Percentiles rank a stretch among this genome's conserved stretches.
These are phyloP conservation scores for Fusarium proliferatum DNA, from an alignment of 2,329 filamentous ascomycete genomes.

Conservation along the genomic window DNA sequence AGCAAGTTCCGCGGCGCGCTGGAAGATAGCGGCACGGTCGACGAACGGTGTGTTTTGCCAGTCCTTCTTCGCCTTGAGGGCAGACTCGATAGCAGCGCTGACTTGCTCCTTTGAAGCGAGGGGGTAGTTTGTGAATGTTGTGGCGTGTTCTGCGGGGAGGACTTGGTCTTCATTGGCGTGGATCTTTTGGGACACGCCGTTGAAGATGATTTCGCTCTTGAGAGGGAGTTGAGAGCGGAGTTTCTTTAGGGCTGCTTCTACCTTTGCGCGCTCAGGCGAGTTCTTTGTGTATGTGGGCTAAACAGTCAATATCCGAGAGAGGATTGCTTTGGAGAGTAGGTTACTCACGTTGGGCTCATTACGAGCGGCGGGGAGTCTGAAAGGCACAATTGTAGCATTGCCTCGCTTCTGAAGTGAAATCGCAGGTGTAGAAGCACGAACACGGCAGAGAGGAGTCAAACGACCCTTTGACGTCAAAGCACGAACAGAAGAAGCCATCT, in stretches of 20 bases:
- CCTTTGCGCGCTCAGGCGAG: conserved; percentile 46
- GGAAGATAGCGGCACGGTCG: conserved; percentile 90
- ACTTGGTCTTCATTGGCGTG: conserved; percentile 46
- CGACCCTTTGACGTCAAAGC: conserved; percentile 35
- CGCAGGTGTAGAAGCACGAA: conserved; percentile 19
- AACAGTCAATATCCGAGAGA: background rate
- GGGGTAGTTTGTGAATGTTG: conserved; percentile 51
- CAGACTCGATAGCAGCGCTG: conserved; percentile 77
- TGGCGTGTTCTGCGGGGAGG: conserved; percentile 50
- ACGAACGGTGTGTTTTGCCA: conserved; percentile 91
- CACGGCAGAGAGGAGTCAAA: conserved; percentile 27
- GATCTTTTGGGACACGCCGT: conserved; percentile 44
- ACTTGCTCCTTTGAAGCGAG: conserved; percentile 50
- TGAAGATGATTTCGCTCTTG: conserved; percentile 48
- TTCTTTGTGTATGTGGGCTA: conserved; percentile 48
- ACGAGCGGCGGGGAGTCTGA: conserved; percentile 46
- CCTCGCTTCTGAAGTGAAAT: conserved; percentile 40
- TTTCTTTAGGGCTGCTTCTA: conserved; percentile 46
- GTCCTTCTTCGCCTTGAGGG: conserved; percentile 80
- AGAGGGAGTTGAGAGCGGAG: conserved; percentile 48
- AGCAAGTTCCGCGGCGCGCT: conserved; percentile 93
- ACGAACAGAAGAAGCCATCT: conserved; percentile 39
- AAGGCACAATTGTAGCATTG: conserved; percentile 44
- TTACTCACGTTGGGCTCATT: conserved; percentile 49
- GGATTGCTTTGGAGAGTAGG: rapidly evolving